Conservation (phyloP, 176 grass and related monocot species). For the Chrysopogon serrulatus region DNA sequence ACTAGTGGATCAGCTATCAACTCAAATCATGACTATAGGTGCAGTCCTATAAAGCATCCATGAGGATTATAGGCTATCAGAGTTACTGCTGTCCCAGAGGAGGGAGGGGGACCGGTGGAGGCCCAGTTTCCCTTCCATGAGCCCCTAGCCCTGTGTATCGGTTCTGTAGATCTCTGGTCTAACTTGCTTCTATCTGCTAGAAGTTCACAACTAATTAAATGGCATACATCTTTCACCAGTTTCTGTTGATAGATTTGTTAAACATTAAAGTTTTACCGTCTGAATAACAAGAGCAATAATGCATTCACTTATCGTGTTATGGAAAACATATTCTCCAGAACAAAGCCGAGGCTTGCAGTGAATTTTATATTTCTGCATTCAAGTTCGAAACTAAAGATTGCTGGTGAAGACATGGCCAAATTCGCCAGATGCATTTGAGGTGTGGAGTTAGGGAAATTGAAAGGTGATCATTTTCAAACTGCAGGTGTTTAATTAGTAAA, state of each 20-base stretch:
- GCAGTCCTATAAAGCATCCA: neutral
- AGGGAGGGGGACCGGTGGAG: too few relatives aligned
- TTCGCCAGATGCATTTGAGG: neutral
- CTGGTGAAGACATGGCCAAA: constrained; percentile 23
- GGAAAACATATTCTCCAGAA: constrained; percentile 40
- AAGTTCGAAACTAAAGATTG: constrained; percentile 22
- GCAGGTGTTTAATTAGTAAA: neutral
- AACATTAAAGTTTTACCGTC: neutral
- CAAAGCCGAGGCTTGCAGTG: constrained; percentile 18
- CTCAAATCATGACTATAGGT: neutral
- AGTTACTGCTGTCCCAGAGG: neutral
- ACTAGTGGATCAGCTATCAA: neutral
- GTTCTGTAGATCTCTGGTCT: neutral
- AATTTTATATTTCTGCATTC: constrained; percentile 14
- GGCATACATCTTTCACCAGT: neutral
- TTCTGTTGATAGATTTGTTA: neutral
- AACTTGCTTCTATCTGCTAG: neutral
- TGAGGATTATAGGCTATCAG: neutral
- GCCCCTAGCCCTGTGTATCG: too few relatives aligned
- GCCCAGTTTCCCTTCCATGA: too few relatives aligned
- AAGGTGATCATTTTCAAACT: constrained; percentile 25
- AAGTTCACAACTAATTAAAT: neutral
- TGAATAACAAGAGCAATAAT: neutral
- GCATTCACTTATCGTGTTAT: constrained; percentile 9
- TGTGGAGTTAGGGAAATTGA: constrained; percentile 22